Conservation (phyloP, 768 basidiomycete genomes). For the Lactifluus hygrophoroides region DNA sequence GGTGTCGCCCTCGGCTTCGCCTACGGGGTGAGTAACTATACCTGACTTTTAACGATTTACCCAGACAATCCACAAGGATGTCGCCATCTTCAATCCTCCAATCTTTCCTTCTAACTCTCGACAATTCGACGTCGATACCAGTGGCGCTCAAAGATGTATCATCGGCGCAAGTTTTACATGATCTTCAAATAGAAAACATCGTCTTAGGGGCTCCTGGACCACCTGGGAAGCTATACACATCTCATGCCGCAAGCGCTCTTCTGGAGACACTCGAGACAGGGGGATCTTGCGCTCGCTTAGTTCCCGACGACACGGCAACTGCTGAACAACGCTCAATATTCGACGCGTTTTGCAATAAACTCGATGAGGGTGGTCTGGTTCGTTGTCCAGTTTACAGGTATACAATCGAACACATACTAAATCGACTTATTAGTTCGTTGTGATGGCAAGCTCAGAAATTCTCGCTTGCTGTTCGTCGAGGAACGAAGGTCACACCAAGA, state of each 20-base stretch:
- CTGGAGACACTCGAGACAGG: conserved; percentile 19
- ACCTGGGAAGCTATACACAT: conserved; percentile 22
- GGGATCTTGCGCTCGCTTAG: conserved; percentile 19
- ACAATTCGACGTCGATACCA: conserved; percentile 15
- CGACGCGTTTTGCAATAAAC: conserved; percentile 7
- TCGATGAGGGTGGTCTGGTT: conserved; percentile 17
- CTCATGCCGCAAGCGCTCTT: conserved; percentile 11
- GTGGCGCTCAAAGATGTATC: conserved; percentile 18
- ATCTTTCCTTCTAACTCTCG: conserved; percentile 7
- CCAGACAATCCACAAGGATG: background rate
- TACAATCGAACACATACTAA: background rate
- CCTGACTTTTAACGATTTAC: background rate
- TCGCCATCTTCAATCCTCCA: background rate
- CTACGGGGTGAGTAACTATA: background rate
- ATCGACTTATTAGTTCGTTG: conserved; percentile 13
- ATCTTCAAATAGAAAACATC: conserved; percentile 4
- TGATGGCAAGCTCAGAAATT: conserved; percentile 14
- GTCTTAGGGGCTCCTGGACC: conserved; percentile 14
- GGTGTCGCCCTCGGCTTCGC: background rate
- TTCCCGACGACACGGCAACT: conserved; percentile 10
- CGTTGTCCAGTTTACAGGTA: background rate
- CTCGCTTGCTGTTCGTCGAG: conserved; percentile 19
- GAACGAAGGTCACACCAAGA: conserved; percentile 14
- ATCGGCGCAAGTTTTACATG: background rate
- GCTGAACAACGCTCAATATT: conserved; percentile 8